These are phyloP conservation scores for Picocystis salinarum DNA, from an alignment of 139 green algal species.

Conservation along the genomic window DNA sequence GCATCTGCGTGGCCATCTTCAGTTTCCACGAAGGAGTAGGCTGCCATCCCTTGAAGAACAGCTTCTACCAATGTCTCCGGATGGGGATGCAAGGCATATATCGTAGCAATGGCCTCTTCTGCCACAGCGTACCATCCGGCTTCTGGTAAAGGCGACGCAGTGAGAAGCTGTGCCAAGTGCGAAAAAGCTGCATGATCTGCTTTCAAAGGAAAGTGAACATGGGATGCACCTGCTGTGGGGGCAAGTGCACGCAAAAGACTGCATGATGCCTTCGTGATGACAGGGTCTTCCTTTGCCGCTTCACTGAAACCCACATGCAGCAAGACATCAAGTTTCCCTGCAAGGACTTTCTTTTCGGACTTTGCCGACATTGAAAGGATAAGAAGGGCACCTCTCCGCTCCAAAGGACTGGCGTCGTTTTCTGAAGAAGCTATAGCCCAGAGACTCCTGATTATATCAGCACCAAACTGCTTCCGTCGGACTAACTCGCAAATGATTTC, in stretches of 20 bases:
- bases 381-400: conserved; percentile 26
- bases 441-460: no score
- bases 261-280: neutral
- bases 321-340: conserved; percentile 18
- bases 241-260: neutral
- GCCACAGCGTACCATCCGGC: conserved; percentile 42
- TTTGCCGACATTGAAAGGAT: conserved; percentile 39
- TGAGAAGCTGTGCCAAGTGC: conserved; percentile 14
- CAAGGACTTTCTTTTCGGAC: conserved; percentile 22
- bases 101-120: conserved; percentile 42
- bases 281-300: neutral
- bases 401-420: neutral
- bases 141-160: conserved; percentile 21
- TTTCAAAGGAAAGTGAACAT: neutral
- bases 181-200: conserved; percentile 14
- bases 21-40: conserved; percentile 3
- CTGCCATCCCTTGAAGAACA: conserved; percentile 26
- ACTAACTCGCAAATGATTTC: conserved; percentile 14
- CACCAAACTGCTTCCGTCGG: neutral
- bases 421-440: neutral
- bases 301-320: conserved; percentile 16
- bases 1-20: conserved; percentile 2
- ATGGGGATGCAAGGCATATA: conserved; percentile 59
- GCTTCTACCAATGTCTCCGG: conserved; percentile 31
- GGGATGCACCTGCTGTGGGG: conserved; percentile 7